Evolutionary conservation across 2,329 filamentous ascomycete genomes (phyloP).

Genomic region (Aspergillus glaucus): DNA sequence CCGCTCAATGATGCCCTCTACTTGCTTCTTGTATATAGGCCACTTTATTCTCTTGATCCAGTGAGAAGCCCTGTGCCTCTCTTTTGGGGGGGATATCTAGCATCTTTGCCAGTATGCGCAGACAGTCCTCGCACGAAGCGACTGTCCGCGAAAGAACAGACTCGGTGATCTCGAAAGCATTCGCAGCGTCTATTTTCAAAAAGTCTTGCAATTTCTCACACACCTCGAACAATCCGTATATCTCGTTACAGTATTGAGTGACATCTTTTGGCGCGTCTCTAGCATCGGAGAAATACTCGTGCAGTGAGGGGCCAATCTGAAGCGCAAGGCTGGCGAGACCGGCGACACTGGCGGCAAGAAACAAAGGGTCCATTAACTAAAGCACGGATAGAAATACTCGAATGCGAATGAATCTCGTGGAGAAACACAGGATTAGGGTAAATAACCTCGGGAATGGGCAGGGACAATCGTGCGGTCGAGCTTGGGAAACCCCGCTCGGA

Average conservation of each 20-base stretch:
- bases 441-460: too few relatives aligned
- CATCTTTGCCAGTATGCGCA: not conserved
- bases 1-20: not conserved
- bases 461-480: too few relatives aligned
- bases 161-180: not conserved
- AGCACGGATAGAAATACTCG: not conserved
- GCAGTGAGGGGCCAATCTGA: not conserved
- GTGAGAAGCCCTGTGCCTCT: too few relatives aligned
- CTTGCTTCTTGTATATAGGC: not conserved
- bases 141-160: not conserved
- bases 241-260: not conserved
- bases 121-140: not conserved
- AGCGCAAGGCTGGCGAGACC: not conserved
- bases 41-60: not conserved
- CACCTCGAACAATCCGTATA: not conserved
- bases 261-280: not conserved
- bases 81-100: not conserved
- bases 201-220: not conserved
- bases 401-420: too few relatives aligned
- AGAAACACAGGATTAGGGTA: too few relatives aligned
- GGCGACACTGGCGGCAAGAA: not conserved
- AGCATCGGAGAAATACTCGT: not conserved
- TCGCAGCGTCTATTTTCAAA: not conserved
- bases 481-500: too few relatives aligned
- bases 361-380: not conserved